Conservation (phyloP, 2,329 filamentous ascomycete species). For the Fonsecaea multimorphosa region DNA sequence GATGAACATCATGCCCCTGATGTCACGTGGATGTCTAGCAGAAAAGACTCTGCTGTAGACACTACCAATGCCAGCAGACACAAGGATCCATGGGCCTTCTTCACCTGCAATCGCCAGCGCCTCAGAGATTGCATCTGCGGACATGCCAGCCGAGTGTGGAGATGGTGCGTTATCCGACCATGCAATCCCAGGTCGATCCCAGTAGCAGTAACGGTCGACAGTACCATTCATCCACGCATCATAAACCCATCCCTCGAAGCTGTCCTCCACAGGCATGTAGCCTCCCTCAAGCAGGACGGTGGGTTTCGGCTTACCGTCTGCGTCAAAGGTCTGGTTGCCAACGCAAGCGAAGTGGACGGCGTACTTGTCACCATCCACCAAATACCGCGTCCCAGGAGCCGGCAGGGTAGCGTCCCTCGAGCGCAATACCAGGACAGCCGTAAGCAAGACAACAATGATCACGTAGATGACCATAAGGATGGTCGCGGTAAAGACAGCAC, state of each 20-base stretch:
- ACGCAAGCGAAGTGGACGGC: constrained; percentile 83
- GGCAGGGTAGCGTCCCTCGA: constrained; percentile 76
- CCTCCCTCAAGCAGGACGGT: constrained; percentile 88
- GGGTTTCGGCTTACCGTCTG: constrained; percentile 64
- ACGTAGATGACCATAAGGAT: constrained; percentile 71
- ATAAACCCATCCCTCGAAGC: constrained; percentile 80
- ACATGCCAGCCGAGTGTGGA: constrained; percentile 89
- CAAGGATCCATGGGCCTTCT: constrained; percentile 84
- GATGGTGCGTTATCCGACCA: constrained; percentile 93
- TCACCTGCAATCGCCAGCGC: constrained; percentile 81
- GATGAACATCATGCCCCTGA: constrained; percentile 81
- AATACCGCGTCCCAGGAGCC: constrained; percentile 75
- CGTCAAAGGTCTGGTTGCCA: constrained; percentile 68
- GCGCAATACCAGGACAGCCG: constrained; percentile 78
- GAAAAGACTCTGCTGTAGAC: constrained; percentile 92
- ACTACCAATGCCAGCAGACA: constrained; percentile 83
- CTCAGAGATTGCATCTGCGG: constrained; percentile 86
- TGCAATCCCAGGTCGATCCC: constrained; percentile 86
- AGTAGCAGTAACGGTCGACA: constrained; percentile 90
- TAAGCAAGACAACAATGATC: constrained; percentile 74
- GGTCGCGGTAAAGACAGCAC: constrained; percentile 76
- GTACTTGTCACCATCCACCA: constrained; percentile 84
- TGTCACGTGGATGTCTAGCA: constrained; percentile 74
- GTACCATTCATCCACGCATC: constrained; percentile 77
- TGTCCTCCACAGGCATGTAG: constrained; percentile 77